Percentiles rank a stretch among this genome's conserved stretches.
Evolutionary conservation across 1,284 basidiomycete genomes (phyloP).

Genomic region (Golubevia sp.): DNA sequence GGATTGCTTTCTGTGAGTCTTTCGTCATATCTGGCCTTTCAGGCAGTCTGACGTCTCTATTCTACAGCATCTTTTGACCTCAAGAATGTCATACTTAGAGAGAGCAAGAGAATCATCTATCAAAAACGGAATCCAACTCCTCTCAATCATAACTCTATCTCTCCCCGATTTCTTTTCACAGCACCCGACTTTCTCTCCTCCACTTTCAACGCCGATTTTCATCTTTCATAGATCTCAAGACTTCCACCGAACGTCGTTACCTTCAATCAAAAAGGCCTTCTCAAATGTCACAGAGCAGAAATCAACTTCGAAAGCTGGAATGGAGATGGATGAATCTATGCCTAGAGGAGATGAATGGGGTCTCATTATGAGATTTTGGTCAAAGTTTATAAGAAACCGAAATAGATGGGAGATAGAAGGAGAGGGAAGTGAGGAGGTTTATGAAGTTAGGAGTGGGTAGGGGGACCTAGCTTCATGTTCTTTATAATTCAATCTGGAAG

Average conservation of each 20-base stretch:
- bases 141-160: neutral
- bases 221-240: slow-evolving; percentile 13
- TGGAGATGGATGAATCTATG: slow-evolving; percentile 17
- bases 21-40: slow-evolving; percentile 2
- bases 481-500: no score
- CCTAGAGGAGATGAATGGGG: slow-evolving; percentile 28
- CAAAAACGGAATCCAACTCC: slow-evolving; percentile 2
- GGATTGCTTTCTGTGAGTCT: slow-evolving; percentile 21
- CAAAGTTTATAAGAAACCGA: slow-evolving; percentile 13
- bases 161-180: neutral
- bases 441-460: no score
- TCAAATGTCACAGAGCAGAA: slow-evolving; percentile 4
- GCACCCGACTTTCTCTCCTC: slow-evolving; percentile 12
- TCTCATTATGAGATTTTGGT: slow-evolving; percentile 32
- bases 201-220: slow-evolving; percentile 14
- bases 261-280: neutral
- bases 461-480: no score
- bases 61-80: neutral
- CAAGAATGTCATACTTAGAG: neutral
- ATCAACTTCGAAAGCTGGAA: neutral
- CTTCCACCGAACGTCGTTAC: neutral
- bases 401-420: slow-evolving; percentile 30
- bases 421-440: neutral
- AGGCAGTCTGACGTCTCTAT: slow-evolving; percentile 6
- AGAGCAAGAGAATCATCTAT: neutral